Evolutionary conservation across 2,329 filamentous ascomycete species (phyloP).

Genomic region (Cordyceps tenuipes): DNA sequence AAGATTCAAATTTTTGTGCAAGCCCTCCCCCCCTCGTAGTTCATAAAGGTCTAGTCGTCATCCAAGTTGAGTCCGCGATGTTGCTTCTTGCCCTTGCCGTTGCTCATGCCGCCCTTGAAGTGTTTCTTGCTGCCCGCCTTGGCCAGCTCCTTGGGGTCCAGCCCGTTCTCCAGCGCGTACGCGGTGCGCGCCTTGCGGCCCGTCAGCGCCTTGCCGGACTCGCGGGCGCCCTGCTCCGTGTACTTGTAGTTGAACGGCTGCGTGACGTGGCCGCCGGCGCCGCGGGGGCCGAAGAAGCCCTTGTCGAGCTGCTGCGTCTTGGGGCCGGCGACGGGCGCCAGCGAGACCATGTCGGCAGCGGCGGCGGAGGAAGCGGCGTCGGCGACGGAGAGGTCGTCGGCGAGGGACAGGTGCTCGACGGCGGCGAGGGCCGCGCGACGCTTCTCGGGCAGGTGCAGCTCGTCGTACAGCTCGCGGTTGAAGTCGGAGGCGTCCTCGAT

Average conservation of each 20-base stretch:
- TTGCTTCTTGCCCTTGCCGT: constrained; percentile 44
- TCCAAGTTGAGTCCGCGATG: constrained; percentile 14
- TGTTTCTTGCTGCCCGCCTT: constrained; percentile 75
- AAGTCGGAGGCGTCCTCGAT: constrained; percentile 67
- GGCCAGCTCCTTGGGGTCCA: constrained; percentile 72
- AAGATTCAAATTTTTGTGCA: not conserved
- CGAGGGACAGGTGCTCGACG: constrained; percentile 34
- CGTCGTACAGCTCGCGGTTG: constrained; percentile 83
- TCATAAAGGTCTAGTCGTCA: constrained; percentile 8
- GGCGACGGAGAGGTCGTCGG: constrained; percentile 21
- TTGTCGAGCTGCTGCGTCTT: constrained; percentile 77
- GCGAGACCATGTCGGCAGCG: constrained; percentile 37
- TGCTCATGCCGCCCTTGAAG: constrained; percentile 69
- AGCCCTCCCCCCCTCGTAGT: not conserved
- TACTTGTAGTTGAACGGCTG: constrained; percentile 90
- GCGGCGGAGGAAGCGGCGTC: constrained; percentile 20
- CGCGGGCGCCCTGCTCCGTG: constrained; percentile 60
- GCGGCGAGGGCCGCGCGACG: constrained; percentile 58
- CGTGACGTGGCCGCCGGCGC: constrained; percentile 56
- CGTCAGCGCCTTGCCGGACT: constrained; percentile 55
- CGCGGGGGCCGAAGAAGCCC: constrained; percentile 71
- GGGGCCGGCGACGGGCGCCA: constrained; percentile 47
- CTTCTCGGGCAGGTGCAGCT: constrained; percentile 72
- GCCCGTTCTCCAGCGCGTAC: constrained; percentile 72
- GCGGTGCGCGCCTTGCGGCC: constrained; percentile 77